Conservation (phyloP, 2,329 filamentous ascomycete species). For the Phyllosticta citribraziliensis region DNA sequence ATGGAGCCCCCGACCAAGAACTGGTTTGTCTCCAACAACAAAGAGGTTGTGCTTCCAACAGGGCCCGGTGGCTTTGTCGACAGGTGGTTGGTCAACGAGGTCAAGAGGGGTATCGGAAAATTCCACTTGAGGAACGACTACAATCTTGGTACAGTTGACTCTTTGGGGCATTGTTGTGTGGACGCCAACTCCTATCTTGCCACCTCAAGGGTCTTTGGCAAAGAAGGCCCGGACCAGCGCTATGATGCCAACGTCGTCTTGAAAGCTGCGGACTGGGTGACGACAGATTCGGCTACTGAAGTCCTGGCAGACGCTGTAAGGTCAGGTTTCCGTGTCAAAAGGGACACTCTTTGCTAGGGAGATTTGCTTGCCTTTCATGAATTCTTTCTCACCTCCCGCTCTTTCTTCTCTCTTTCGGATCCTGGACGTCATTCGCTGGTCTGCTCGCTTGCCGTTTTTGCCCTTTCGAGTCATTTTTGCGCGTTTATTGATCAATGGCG, state of each 20-base stretch:
- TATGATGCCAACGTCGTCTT: not conserved
- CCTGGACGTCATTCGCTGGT: too few relatives aligned
- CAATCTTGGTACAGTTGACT: not conserved
- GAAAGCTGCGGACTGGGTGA: not conserved
- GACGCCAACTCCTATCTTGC: not conserved
- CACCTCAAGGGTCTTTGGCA: not conserved
- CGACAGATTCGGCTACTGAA: not conserved
- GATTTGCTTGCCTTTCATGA: not conserved
- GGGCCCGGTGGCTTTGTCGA: not conserved
- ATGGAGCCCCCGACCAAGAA: not conserved
- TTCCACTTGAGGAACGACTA: not conserved
- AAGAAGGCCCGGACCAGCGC: not conserved
- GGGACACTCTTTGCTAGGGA: not conserved
- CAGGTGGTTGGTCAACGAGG: not conserved
- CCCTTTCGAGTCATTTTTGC: too few relatives aligned
- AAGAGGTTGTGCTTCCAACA: not conserved
- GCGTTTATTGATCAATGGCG: too few relatives aligned
- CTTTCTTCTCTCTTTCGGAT: too few relatives aligned
- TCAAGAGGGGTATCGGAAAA: not conserved
- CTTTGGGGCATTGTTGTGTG: not conserved
- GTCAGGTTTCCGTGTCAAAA: not conserved
- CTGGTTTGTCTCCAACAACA: not conserved
- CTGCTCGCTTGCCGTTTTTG: too few relatives aligned
- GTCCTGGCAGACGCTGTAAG: not conserved
- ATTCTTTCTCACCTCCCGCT: not conserved